Evolutionary conservation across 2,329 filamentous ascomycete genomes (phyloP).

Genomic region (Fusarium sulawesiense): DNA sequence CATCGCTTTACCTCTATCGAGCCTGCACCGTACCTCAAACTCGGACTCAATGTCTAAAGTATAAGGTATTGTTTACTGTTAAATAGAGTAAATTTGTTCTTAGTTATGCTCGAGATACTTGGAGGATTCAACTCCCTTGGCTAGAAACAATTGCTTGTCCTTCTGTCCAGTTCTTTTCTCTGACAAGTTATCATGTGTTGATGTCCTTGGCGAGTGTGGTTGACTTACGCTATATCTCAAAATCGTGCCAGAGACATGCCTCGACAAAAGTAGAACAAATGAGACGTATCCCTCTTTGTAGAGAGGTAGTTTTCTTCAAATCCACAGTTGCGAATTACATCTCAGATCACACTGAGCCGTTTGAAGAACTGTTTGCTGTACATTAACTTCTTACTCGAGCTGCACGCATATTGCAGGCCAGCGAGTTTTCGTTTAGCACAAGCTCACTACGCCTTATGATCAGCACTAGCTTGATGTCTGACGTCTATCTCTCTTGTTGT

Average conservation of each 20-base stretch:
- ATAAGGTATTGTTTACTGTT: no score
- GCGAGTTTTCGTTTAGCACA: not conserved
- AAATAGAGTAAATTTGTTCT: no score
- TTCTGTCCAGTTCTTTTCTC: not conserved
- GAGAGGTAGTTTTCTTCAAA: conserved; percentile 28
- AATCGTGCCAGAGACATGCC: conserved; percentile 40
- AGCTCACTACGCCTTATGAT: not conserved
- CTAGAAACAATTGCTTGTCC: not conserved
- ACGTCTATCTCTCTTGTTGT: not conserved
- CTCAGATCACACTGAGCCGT: conserved; percentile 44
- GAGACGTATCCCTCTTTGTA: conserved; percentile 49
- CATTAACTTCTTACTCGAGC: not conserved
- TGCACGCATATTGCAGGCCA: not conserved
- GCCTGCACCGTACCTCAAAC: no score
- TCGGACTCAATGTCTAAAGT: no score
- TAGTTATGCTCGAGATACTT: no score
- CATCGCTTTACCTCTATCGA: not conserved
- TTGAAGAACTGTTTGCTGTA: conserved; percentile 14
- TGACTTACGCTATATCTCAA: conserved; percentile 34
- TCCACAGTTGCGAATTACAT: conserved; percentile 37
- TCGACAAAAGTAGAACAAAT: conserved; percentile 47
- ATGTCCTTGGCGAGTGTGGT: no score
- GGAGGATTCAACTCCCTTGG: fast-evolving
- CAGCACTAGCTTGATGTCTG: not conserved
- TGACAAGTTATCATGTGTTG: no score